These are phyloP conservation scores for Penicillium antarcticum DNA, from an alignment of 495 filamentous ascomycete genomes.

Conservation along the genomic window DNA sequence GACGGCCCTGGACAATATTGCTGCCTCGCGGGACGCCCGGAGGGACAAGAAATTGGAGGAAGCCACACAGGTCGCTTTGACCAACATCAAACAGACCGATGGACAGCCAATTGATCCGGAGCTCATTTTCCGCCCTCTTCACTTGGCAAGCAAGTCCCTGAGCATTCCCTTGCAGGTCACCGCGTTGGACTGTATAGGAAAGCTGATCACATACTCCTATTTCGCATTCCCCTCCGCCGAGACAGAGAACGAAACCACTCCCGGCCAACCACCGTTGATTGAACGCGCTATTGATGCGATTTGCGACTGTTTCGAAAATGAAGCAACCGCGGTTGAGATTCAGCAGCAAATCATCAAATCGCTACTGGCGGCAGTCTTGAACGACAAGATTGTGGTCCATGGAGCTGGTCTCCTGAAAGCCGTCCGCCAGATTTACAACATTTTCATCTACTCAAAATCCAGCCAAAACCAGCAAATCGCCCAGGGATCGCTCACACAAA, in stretches of 20 bases:
- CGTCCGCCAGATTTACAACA: slow-evolving; percentile 98
- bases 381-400: slow-evolving; percentile 98
- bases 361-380: slow-evolving; percentile 87
- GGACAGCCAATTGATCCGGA: slow-evolving; percentile 73
- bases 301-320: slow-evolving; percentile 97
- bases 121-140: slow-evolving; percentile 84
- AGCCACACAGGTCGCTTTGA: slow-evolving; percentile 73
- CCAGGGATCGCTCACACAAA: slow-evolving; percentile 94
- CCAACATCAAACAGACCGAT: slow-evolving; percentile 75
- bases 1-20: slow-evolving; percentile 86
- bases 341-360: slow-evolving; percentile 99
- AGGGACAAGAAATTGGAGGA: slow-evolving; percentile 77
- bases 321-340: slow-evolving; percentile 82
- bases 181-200: slow-evolving; percentile 96
- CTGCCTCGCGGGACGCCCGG: slow-evolving; percentile 79
- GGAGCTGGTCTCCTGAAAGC: slow-evolving; percentile 95
- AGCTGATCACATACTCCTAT: slow-evolving; percentile 97
- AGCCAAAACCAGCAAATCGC: slow-evolving; percentile 93
- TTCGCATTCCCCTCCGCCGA: slow-evolving; percentile 72
- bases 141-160: slow-evolving; percentile 78
- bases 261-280: slow-evolving; percentile 66
- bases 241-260: slow-evolving; percentile 44
- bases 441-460: slow-evolving; percentile 90
- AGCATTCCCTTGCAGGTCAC: slow-evolving; percentile 83
- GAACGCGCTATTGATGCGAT: slow-evolving; percentile 98